A percentile compares a stretch with the other conserved stretches of the same genome.
Evolutionary conservation across 352 stramenopile genomes (phyloP).

Genomic region (Pythium scleroteichum): DNA sequence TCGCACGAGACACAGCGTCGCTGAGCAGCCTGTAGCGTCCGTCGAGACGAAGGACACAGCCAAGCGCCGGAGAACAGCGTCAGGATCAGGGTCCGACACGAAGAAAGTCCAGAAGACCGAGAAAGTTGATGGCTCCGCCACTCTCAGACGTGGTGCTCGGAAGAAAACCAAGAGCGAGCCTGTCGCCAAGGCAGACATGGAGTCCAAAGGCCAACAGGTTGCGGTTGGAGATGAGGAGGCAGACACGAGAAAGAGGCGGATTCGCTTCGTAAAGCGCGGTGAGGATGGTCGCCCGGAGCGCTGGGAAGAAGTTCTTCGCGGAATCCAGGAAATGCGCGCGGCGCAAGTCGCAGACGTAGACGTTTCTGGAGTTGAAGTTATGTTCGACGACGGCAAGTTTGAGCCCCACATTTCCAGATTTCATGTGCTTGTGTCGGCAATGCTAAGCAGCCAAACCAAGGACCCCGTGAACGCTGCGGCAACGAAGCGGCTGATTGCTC

Average conservation of each 20-base stretch:
- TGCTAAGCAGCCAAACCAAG: constrained; percentile 97
- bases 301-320: constrained; percentile 59
- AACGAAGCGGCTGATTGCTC: constrained; percentile 60
- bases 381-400: constrained; percentile 39
- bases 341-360: constrained; percentile 71
- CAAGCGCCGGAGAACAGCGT: constrained; percentile 4
- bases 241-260: constrained; percentile 14
- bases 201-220: neutral
- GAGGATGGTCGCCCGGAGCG: constrained; percentile 32
- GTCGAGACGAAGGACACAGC: no score
- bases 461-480: constrained; percentile 89
- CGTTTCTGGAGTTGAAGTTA: constrained; percentile 62
- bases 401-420: constrained; percentile 73
- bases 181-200: constrained; percentile 30
- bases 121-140: neutral
- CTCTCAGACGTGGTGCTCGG: constrained; percentile 1
- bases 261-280: constrained; percentile 19
- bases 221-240: constrained; percentile 11
- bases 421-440: constrained; percentile 94
- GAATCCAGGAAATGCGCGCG: constrained; percentile 72
- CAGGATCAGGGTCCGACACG: constrained; percentile 9
- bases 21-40: neutral
- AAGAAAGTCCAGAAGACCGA: constrained; percentile 15
- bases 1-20: constrained; percentile 29
- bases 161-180: constrained; percentile 22